Percentiles rank a stretch among this genome's conserved stretches.
Conservation (phyloP, 2,329 filamentous ascomycete species). For the Epichloe gansuensis region DNA sequence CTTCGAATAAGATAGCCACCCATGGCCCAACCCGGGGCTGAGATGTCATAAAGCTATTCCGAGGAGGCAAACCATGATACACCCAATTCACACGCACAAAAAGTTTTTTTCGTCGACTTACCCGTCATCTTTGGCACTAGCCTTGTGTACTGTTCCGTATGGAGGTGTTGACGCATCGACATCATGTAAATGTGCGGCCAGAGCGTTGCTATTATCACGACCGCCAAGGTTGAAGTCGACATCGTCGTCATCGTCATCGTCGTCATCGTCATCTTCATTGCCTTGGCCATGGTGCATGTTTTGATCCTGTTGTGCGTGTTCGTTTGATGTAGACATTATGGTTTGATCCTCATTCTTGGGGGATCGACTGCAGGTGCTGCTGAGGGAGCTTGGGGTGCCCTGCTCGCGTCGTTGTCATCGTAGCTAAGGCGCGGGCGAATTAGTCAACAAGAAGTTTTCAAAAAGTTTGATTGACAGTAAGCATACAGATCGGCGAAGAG, state of each 20-base stretch:
- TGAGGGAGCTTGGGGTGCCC: conserved; percentile 23
- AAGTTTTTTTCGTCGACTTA: conserved; percentile 18
- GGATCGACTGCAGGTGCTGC: conserved; percentile 16
- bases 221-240: conserved; percentile 48
- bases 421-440: conserved; percentile 35
- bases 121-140: conserved; percentile 49
- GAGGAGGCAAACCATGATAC: not conserved
- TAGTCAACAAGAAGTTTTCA: not conserved
- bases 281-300: conserved; percentile 28
- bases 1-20: not conserved
- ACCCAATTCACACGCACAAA: not conserved
- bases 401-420: conserved; percentile 47
- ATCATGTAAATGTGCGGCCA: conserved; percentile 18
- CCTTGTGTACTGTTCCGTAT: conserved; percentile 33
- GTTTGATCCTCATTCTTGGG: conserved; percentile 17
- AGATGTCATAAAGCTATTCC: not conserved
- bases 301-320: conserved; percentile 20
- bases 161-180: conserved; percentile 19
- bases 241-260: conserved; percentile 34
- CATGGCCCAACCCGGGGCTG: not conserved
- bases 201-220: conserved; percentile 19
- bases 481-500: conserved; percentile 89
- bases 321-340: conserved; percentile 7
- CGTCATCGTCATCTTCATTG: conserved; percentile 36
- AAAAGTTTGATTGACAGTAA: not conserved